Conservation (phyloP, 2,329 filamentous ascomycete genomes). For the Fusarium papillatum region DNA sequence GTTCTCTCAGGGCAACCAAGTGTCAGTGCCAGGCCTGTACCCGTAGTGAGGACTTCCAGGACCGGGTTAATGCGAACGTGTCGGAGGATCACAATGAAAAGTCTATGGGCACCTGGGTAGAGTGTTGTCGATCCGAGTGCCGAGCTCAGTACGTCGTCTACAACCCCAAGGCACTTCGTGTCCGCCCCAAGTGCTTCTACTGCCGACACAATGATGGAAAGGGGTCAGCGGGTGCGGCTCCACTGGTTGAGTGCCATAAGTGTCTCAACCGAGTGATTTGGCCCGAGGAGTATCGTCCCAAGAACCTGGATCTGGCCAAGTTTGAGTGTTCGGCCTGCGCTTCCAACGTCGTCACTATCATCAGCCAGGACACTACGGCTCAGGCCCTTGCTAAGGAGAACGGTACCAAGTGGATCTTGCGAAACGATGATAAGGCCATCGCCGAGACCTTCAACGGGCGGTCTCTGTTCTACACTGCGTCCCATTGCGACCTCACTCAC, state of each 20-base stretch:
- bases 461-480: slow-evolving; percentile 56
- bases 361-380: slow-evolving; percentile 53
- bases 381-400: slow-evolving; percentile 56
- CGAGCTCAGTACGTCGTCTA: slow-evolving; percentile 66
- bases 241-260: slow-evolving; percentile 58
- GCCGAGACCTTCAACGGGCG: slow-evolving; percentile 52
- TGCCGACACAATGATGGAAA: slow-evolving; percentile 51
- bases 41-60: slow-evolving; percentile 39
- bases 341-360: slow-evolving; percentile 50
- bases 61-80: slow-evolving; percentile 45
- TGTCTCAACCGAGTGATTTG: slow-evolving; percentile 63
- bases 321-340: slow-evolving; percentile 60
- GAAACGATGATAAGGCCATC: slow-evolving; percentile 53
- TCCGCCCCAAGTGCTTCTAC: slow-evolving; percentile 63
- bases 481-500: slow-evolving; percentile 45
- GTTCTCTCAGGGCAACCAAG: slow-evolving; percentile 35
- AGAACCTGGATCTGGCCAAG: slow-evolving; percentile 41
- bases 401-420: slow-evolving; percentile 57
- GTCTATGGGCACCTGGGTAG: slow-evolving; percentile 59
- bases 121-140: slow-evolving; percentile 58
- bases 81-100: slow-evolving; percentile 45
- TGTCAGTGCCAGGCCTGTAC: slow-evolving; percentile 40
- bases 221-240: slow-evolving; percentile 44
- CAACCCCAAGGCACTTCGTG: slow-evolving; percentile 53
- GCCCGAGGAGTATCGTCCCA: slow-evolving; percentile 58